These are phyloP conservation scores for Beauveria sp. DNA, from an alignment of 2,329 filamentous ascomycete genomes.

Conservation along the genomic window DNA sequence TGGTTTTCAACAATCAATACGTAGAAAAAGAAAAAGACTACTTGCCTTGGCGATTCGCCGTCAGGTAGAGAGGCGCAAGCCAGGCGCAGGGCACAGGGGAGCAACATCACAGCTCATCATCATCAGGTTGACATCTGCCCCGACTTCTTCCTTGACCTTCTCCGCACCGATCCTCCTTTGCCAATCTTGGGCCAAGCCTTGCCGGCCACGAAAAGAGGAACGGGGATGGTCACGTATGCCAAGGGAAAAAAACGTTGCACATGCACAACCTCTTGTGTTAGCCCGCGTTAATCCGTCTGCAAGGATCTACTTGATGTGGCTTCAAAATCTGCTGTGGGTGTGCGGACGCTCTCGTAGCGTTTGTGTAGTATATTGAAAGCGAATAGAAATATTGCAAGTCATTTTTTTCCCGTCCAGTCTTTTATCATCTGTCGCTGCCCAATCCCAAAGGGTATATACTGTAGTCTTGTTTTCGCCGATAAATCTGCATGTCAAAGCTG, in stretches of 20 bases:
- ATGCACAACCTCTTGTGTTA: neutral
- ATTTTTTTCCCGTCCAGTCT: neutral
- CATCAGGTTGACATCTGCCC: neutral
- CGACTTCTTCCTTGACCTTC: slow-evolving; percentile 5
- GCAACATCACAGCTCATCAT: neutral
- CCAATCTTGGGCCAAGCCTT: neutral
- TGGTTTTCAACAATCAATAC: no score
- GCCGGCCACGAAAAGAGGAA: neutral
- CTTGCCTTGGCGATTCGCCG: no score
- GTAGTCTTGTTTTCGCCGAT: neutral
- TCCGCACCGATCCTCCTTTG: neutral
- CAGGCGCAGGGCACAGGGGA: no score
- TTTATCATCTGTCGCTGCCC: neutral
- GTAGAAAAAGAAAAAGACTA: no score
- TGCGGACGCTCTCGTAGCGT: neutral
- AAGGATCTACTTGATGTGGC: neutral
- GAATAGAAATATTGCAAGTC: neutral
- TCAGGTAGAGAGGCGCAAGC: no score
- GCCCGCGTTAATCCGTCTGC: neutral
- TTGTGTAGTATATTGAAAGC: neutral
- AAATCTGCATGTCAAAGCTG: neutral
- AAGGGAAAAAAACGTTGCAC: neutral
- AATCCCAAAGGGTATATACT: slow-evolving; percentile 4
- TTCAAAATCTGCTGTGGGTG: neutral
- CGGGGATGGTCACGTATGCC: neutral